These are phyloP conservation scores for Aplosporella prunicola DNA, from an alignment of 2,329 filamentous ascomycete genomes.

Conservation along the genomic window DNA sequence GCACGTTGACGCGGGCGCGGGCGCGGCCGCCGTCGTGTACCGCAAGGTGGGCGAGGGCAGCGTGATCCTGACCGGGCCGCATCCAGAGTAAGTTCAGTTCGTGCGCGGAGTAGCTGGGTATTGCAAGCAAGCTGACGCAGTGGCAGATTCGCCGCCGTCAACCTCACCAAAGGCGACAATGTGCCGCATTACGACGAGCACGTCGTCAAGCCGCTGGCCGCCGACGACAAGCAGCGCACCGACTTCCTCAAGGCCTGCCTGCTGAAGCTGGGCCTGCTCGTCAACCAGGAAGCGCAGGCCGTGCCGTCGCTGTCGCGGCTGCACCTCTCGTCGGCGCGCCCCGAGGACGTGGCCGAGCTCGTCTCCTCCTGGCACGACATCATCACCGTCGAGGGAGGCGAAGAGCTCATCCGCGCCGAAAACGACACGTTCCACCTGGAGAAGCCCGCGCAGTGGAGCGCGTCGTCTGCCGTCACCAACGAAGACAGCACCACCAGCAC, in stretches of 20 bases:
- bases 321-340: constrained; percentile 65
- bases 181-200: constrained; percentile 60
- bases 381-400: constrained; percentile 53
- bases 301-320: constrained; percentile 73
- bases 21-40: constrained; percentile 71
- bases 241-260: constrained; percentile 74
- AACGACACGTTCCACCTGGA: constrained; percentile 76
- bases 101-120: not conserved
- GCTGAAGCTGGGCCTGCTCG: constrained; percentile 68
- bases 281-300: constrained; percentile 57
- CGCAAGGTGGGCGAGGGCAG: constrained; percentile 73
- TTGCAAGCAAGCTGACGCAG: not conserved
- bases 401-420: constrained; percentile 68
- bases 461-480: constrained; percentile 17
- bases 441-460: constrained; percentile 36
- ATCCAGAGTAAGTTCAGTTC: constrained; percentile 83
- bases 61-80: constrained; percentile 73
- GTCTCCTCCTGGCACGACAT: constrained; percentile 58
- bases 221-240: constrained; percentile 60
- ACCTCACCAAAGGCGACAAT: constrained; percentile 59
- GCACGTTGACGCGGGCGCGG: constrained; percentile 64
- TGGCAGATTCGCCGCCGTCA: constrained; percentile 68
- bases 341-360: constrained; percentile 56
- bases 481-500: constrained; percentile 26
- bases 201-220: constrained; percentile 57